Base-by-base conservation (phyloP, 257 asterid species). In the Solanum rostratum region DNA sequence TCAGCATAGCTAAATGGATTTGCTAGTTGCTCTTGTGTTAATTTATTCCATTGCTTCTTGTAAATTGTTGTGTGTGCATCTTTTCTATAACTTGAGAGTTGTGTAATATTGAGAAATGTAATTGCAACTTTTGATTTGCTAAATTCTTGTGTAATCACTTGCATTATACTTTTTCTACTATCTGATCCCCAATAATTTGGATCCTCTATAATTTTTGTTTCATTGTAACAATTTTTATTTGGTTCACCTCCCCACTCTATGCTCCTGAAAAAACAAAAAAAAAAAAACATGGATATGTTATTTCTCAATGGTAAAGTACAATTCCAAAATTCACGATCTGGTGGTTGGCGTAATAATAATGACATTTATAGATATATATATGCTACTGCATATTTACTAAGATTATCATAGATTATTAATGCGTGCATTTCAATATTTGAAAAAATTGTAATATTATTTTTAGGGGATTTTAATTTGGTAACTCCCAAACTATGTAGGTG, bases 21-120 rank as follows among this genome's bases (percentile, higher is more conserved):
- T 0, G 93, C 92, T 6, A 85, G 49, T 82, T 93, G 91, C 41
- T 90, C 59, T 6, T 85, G 83, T 0, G 93, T 91, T 30, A 93
- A 63, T 2, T 86, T 91, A n/a, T 33, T 84, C 92, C 89, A 91
- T 22, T 86, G 92, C 27, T 87, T 79, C 86, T 91, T 93, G 93
- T 92, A 91, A 27, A 95, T 90, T 2, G 98, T 88, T 1, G 94
- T 91, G 81, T 94, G 98, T 0, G 95, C 98, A n/a, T 95, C 98
- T 79, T 91, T 95, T 60, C 98, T 86, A 1, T 87, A 87, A 52
- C 90, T 90, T 1, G 97, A 92, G 30, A 95, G 92, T 46, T 86
- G 88, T 1, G 98, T 93, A 74, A 95, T 91, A 88, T 95, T 92
- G 33, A 95, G 89, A 63, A 92, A 84, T 0, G 93, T 84, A n/a